These are phyloP conservation scores for Arachnomyces sp. DNA, from an alignment of 2,329 filamentous ascomycete genomes.

Conservation along the genomic window DNA sequence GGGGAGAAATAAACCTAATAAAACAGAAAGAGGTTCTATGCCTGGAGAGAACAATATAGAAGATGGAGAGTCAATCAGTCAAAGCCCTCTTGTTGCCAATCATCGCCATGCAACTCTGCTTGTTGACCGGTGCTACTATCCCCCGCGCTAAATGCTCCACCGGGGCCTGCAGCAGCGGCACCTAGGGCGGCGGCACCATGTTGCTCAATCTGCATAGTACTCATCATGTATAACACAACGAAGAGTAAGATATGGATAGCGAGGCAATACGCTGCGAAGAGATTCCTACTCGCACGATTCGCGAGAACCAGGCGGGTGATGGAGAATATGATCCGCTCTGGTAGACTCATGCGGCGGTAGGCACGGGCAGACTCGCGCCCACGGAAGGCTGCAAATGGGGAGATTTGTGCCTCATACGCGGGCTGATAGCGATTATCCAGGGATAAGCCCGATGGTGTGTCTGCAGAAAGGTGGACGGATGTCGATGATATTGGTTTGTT, in stretches of 20 bases:
- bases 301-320: slow-evolving; percentile 85
- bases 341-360: slow-evolving; percentile 85
- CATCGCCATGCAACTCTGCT: slow-evolving; percentile 34
- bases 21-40: background rate
- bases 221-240: slow-evolving; percentile 75
- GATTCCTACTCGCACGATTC: slow-evolving; percentile 79
- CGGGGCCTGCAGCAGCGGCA: slow-evolving; percentile 19
- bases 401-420: slow-evolving; percentile 91
- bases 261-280: slow-evolving; percentile 88
- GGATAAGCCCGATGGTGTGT: slow-evolving; percentile 54
- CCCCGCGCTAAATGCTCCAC: slow-evolving; percentile 20
- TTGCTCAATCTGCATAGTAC: slow-evolving; percentile 56
- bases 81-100: slow-evolving; percentile 60
- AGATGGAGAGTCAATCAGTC: background rate
- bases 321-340: slow-evolving; percentile 82
- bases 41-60: background rate
- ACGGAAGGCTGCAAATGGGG: slow-evolving; percentile 89
- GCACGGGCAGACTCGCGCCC: slow-evolving; percentile 87
- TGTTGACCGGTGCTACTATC: background rate
- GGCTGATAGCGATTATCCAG: slow-evolving; percentile 73
- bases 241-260: slow-evolving; percentile 84
- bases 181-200: slow-evolving; percentile 39
- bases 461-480: slow-evolving; percentile 54
- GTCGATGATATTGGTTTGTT: slow-evolving; percentile 64
- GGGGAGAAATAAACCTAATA: no score